phyloP scores from a whole-genome alignment of 768 basidiomycete species.

The Hypsizygus marmoreus region DNA sequence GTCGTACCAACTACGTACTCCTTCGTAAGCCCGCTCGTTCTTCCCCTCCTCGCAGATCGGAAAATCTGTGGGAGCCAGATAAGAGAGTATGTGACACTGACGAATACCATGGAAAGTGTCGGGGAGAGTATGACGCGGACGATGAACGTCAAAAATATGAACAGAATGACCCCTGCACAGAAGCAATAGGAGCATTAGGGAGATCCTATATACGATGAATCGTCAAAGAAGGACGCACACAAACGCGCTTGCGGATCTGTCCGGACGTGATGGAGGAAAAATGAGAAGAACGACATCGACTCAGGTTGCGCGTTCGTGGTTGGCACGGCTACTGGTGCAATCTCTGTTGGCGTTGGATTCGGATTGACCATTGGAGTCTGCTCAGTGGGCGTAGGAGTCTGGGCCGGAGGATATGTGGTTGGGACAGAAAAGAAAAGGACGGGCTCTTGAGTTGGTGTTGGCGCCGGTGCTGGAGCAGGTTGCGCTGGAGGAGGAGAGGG shows the following conservation, averaged over 20 bases:
- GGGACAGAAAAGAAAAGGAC: slow-evolving; percentile 11
- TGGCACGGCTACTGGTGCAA: slow-evolving; percentile 19
- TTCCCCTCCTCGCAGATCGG: slow-evolving; percentile 69
- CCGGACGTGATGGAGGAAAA: slow-evolving; percentile 59
- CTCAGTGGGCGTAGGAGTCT: slow-evolving; percentile 19
- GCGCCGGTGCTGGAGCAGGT: slow-evolving; percentile 17
- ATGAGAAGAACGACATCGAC: slow-evolving; percentile 45
- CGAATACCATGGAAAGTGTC: slow-evolving; percentile 62
- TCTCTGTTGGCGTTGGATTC: slow-evolving; percentile 26
- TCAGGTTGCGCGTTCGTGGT: slow-evolving; percentile 14
- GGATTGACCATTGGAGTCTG: slow-evolving; percentile 18
- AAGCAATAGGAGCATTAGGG: slow-evolving; percentile 10
- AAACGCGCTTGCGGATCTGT: slow-evolving; percentile 72
- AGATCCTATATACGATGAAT: neutral
- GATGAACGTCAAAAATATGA: slow-evolving; percentile 69
- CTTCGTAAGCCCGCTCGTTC: slow-evolving; percentile 64
- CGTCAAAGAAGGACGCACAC: slow-evolving; percentile 46
- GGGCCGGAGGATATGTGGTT: slow-evolving; percentile 11
- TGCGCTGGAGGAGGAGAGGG: slow-evolving; percentile 31
- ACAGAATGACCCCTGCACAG: slow-evolving; percentile 61
- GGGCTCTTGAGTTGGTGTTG: slow-evolving; percentile 16
- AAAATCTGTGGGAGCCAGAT: slow-evolving; percentile 89
- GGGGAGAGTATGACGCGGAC: slow-evolving; percentile 75
- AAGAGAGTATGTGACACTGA: slow-evolving; percentile 69
- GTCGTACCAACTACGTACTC: slow-evolving; percentile 82